A percentile compares a stretch with the other conserved stretches of the same genome.
These are phyloP conservation scores for Penicillium roqueforti DNA, from an alignment of 495 filamentous ascomycete genomes.

Conservation along the genomic window DNA sequence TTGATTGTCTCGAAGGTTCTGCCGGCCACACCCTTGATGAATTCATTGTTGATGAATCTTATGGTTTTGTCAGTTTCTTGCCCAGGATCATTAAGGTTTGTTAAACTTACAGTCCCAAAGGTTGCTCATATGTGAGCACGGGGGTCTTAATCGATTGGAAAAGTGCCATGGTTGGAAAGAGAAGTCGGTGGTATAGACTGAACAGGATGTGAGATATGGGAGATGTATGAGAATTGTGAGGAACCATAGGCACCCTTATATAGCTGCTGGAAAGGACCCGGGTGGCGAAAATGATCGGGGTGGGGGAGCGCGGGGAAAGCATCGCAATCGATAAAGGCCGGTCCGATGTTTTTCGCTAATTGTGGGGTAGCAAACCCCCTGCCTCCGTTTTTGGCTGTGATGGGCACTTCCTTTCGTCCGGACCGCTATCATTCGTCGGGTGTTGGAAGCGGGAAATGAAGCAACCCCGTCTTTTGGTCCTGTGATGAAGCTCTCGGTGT, in stretches of 20 bases:
- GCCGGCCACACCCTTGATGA: constrained; percentile 66
- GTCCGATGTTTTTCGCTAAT: constrained; percentile 1
- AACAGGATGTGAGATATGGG: background rate
- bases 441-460: background rate
- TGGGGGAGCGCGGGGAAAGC: background rate
- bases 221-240: background rate
- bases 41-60: constrained; percentile 85
- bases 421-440: background rate
- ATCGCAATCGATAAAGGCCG: background rate
- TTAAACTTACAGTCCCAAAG: constrained; percentile 5
- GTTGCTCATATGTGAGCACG: constrained; percentile 6
- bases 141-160: constrained; percentile 1
- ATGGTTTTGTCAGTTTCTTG: background rate
- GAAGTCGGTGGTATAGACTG: background rate
- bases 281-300: background rate
- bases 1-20: constrained; percentile 37
- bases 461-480: background rate
- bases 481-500: background rate
- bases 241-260: background rate
- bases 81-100: background rate
- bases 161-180: background rate
- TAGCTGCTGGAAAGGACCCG: too few relatives aligned
- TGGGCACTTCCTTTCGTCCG: background rate
- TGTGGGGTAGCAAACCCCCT: background rate
- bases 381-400: too few relatives aligned